Percentiles rank a stretch among this genome's conserved stretches.
Conservation (phyloP, 306 rosid genomes). For the barrel medic (Medicago truncatula) region DNA sequence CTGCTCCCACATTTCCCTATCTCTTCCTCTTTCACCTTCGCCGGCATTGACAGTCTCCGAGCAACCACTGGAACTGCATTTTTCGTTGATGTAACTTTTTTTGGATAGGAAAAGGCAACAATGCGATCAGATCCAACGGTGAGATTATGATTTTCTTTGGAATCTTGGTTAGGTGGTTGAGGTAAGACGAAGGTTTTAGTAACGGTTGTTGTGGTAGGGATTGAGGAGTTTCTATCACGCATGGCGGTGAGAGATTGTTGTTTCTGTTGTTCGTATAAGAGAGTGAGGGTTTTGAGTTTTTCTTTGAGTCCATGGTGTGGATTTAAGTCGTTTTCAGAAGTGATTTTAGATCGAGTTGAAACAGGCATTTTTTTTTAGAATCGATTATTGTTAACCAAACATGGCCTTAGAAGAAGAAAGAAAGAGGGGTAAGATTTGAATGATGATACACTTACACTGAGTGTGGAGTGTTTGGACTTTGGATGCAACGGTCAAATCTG, state of each 20-base stretch:
- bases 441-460: neutral
- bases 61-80: slow-evolving; percentile 49
- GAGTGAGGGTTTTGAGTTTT: slow-evolving; percentile 82
- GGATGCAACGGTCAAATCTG: slow-evolving; percentile 70
- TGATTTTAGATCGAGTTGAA: slow-evolving; percentile 78
- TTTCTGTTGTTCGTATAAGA: slow-evolving; percentile 87
- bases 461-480: neutral
- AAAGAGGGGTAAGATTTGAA: slow-evolving; percentile 43
- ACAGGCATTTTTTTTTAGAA: slow-evolving; percentile 71
- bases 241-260: slow-evolving; percentile 72
- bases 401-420: slow-evolving; percentile 48
- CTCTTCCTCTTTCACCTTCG: slow-evolving; percentile 34
- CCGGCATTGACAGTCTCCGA: slow-evolving; percentile 68
- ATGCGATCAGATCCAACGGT: slow-evolving; percentile 58
- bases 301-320: slow-evolving; percentile 93
- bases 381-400: slow-evolving; percentile 36
- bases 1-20: slow-evolving; percentile 51
- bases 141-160: slow-evolving; percentile 61
- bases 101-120: slow-evolving; percentile 68
- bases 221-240: slow-evolving; percentile 66
- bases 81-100: slow-evolving; percentile 38
- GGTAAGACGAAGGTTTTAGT: slow-evolving; percentile 72
- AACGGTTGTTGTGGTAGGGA: slow-evolving; percentile 63
- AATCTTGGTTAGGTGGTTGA: slow-evolving; percentile 54
- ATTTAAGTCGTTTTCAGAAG: slow-evolving; percentile 38